Base-by-base conservation (phyloP, 768 basidiomycete species). In the Mycena leptocephala region DNA sequence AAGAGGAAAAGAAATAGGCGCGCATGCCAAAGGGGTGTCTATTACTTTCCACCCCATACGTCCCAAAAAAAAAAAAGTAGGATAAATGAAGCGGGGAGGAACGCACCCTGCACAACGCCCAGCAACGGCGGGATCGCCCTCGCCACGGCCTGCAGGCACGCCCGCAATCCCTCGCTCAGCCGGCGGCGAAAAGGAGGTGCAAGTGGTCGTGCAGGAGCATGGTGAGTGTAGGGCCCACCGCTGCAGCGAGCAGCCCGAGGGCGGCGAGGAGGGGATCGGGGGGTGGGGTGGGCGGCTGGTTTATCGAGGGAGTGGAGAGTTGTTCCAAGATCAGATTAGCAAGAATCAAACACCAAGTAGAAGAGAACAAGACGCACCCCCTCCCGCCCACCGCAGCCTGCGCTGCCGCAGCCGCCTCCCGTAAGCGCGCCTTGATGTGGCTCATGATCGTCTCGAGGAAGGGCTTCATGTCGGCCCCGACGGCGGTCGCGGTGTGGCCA, bases 191-290 rank as follows among this genome's bases (percentile, higher is more conserved):
- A 94, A 99, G 98, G 37, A 98, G 88, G 83, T 99, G 97, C 41
- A 99, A 92, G 79, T 99, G 96, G 82, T 99, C 98, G 84, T 99
- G 98, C 74, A 99, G 89, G 37, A 98, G 89, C 82, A 98, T 97
- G 0, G 98, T 99, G 46, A 99, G 88, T 84, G 97, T 98, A 3
- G 97, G 97, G 0, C 98, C 98, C 30, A 99, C 97, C 7, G 98
- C 96, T 0, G 93, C 92, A 0, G 97, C 97, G 55, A 99, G 88
- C 95, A 99, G 97, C 32, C 97, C 97, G 69, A 99, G 91, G 83
- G 98, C 99, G 87, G 98, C 96, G 82, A 99, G 99, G 73, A 99
- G 95, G 0, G 97, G 95, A 80, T 97, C 97, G 83, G 98, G 97
- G 16, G 95, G 93, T 1, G 96, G 95, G 97, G 93, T 1, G 77